Evolutionary conservation across 2,329 filamentous ascomycete genomes (phyloP), one percentile per base, ranked within the genome.

Genomic region (Falciphora oryzae): DNA sequence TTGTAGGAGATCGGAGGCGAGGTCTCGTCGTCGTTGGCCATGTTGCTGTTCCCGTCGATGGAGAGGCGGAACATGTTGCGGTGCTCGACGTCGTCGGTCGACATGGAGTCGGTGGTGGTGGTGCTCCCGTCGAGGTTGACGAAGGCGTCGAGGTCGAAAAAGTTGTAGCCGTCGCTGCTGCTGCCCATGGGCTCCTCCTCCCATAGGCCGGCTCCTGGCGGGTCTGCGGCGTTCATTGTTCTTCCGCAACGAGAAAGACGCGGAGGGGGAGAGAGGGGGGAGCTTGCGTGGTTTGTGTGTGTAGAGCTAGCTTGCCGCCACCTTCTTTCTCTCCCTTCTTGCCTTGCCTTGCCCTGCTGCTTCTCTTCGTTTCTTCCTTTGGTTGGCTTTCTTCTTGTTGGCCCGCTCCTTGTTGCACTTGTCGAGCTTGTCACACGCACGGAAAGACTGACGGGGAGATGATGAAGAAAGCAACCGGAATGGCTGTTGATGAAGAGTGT

Each of bases 141-240:
- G 65, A 66, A 73, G 62, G 71, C 66, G 44, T 71, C 71, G 69
- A 72, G 70, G 58, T 71, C 71, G 69, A 72, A 70, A 69, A 71
- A 70, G 44, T 70, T 69, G 13, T 50, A 38, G 14, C 35, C 35
- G 13, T 38, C 35, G 35, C 16, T 38, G 35, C 35, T 60, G 32
- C 53, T 35, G 61, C 25, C 58, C 63, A 16, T 38, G 44, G 18
- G 53, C 38, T 44, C 18, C 59, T 44, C 18, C 59, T n/a, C 59
- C 59, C 35, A 38, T 8, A 22, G 27, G 11, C 56, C 56, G 25
- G 56, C 16, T 58, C 25, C 56, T 4, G 57, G 57, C 31, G 57
- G 57, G 28, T 59, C 28, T 16, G 57, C 8, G 28, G 27, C 28
- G 28, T 22, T 11, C 57, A 59, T 58, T 58, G 25, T 58, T 27